Evolutionary conservation across 164 flowering plant genomes (phyloP).

Genomic region (Vitis amurensis): DNA sequence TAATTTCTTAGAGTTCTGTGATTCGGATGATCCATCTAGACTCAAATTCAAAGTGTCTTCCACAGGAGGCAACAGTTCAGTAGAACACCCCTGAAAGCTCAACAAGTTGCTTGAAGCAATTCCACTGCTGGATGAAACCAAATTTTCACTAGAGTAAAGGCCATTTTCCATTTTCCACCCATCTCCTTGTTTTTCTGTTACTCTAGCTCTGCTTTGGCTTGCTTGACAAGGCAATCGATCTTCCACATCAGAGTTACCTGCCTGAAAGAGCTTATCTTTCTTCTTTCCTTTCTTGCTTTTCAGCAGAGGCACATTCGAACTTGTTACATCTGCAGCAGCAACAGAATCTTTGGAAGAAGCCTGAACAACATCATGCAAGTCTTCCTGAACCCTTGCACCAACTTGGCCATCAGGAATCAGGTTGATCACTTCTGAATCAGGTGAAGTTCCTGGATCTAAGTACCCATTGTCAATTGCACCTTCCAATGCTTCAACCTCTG

Average conservation of each 20-base stretch:
- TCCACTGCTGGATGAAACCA: slow-evolving; percentile 15
- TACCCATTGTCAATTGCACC: slow-evolving; percentile 30
- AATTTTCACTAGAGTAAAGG: slow-evolving; percentile 13
- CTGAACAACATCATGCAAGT: slow-evolving; percentile 26
- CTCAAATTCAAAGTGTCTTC: slow-evolving; percentile 13
- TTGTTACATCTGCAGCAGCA: slow-evolving; percentile 23
- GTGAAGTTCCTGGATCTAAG: slow-evolving; percentile 71
- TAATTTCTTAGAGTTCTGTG: slow-evolving; percentile 16
- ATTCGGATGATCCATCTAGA: slow-evolving; percentile 21
- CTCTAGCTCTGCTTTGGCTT: slow-evolving; percentile 19
- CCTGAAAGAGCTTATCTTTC: slow-evolving; percentile 19
- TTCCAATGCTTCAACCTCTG: slow-evolving; percentile 23
- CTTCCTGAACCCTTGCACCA: slow-evolving; percentile 28
- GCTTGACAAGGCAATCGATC: slow-evolving; percentile 15
- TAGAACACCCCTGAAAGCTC: slow-evolving; percentile 14
- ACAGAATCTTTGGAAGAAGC: slow-evolving; percentile 22
- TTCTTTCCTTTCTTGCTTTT: slow-evolving; percentile 36
- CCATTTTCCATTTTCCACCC: slow-evolving; percentile 18
- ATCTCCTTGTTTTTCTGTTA: slow-evolving; percentile 20
- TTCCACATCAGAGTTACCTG: slow-evolving; percentile 14
- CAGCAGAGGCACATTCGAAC: slow-evolving; percentile 14
- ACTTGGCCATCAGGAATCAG: slow-evolving; percentile 36
- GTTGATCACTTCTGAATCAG: slow-evolving; percentile 86
- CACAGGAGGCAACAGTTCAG: slow-evolving; percentile 13
- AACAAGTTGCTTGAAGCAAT: slow-evolving; percentile 23